Percentiles rank a stretch among this genome's conserved stretches.
Evolutionary conservation across 306 rosid species (phyloP).

Genomic region (Notholithocarpus densiflorus): DNA sequence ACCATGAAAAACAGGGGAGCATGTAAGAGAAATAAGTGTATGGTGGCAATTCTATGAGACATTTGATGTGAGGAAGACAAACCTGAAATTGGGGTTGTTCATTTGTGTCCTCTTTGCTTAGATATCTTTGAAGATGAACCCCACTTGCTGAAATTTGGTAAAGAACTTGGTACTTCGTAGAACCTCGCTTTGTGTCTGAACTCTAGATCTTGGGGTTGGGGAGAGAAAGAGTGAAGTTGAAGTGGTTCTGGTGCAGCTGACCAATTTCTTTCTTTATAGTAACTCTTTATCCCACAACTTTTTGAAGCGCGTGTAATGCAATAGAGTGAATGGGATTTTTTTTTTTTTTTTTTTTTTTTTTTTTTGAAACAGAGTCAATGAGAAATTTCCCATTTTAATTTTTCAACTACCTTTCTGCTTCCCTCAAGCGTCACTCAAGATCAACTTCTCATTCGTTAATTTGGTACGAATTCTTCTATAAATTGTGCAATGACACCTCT

Average conservation of each 20-base stretch:
- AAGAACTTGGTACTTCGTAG: not conserved
- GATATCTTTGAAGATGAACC: not conserved
- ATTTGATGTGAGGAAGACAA: not conserved
- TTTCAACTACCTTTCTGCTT: not conserved
- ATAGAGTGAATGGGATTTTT: not conserved
- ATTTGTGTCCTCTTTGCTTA: not conserved
- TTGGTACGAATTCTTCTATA: too few species aligned
- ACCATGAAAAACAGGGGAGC: slow-evolving; percentile 1
- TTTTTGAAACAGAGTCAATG: too few species aligned
- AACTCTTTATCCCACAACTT: not conserved
- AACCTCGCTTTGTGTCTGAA: not conserved
- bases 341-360: too few species aligned
- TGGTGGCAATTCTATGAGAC: not conserved
- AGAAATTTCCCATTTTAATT: not conserved
- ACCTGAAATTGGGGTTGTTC: not conserved
- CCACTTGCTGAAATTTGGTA: not conserved
- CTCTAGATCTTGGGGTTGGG: not conserved
- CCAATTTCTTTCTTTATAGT: not conserved
- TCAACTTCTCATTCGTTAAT: too few species aligned
- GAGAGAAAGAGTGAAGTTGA: not conserved
- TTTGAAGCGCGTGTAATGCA: not conserved
- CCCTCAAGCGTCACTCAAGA: too few species aligned
- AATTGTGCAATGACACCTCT: too few species aligned
- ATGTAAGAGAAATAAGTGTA: slow-evolving; percentile 1
- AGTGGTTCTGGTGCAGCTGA: not conserved